These are phyloP conservation scores for Arabidopsis suecica DNA, from an alignment of 345 rosid species.

Conservation along the genomic window DNA sequence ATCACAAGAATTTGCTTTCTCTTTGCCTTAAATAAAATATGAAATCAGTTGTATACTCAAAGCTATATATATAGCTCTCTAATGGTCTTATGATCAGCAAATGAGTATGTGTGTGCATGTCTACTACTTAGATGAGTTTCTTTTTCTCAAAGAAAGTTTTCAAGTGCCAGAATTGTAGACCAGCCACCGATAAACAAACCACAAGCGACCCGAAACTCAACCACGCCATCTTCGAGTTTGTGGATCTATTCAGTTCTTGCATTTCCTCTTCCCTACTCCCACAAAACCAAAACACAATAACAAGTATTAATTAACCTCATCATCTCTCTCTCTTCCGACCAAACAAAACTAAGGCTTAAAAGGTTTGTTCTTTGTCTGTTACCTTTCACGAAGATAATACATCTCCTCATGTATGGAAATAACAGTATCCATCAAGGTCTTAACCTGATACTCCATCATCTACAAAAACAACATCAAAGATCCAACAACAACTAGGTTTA, in stretches of 20 bases:
- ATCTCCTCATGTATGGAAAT: constrained; percentile 74
- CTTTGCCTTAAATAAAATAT: neutral
- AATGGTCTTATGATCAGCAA: neutral
- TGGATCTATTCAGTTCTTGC: constrained; percentile 33
- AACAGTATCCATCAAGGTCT: constrained; percentile 66
- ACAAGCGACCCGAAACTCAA: constrained; percentile 27
- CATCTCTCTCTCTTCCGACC: constrained; percentile 7
- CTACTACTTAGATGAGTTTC: constrained; percentile 36
- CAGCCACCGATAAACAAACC: constrained; percentile 41
- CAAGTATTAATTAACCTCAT: constrained; percentile 5
- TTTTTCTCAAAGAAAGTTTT: constrained; percentile 40
- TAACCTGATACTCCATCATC: constrained; percentile 77
- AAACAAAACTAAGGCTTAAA: neutral
- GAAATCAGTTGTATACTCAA: neutral
- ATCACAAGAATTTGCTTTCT: no score
- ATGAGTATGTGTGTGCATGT: constrained; percentile 5
- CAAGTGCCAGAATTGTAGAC: constrained; percentile 40
- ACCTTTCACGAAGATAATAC: constrained; percentile 83
- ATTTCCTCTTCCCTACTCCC: constrained; percentile 33
- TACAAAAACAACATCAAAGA: constrained; percentile 42
- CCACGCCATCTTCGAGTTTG: constrained; percentile 45
- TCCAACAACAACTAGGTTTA: neutral
- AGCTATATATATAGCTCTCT: neutral
- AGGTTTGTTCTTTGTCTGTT: neutral
- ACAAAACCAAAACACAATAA: constrained; percentile 1